phyloP scores from a whole-genome alignment of 179 eudicot genomes.

The Drosera spatulata region DNA sequence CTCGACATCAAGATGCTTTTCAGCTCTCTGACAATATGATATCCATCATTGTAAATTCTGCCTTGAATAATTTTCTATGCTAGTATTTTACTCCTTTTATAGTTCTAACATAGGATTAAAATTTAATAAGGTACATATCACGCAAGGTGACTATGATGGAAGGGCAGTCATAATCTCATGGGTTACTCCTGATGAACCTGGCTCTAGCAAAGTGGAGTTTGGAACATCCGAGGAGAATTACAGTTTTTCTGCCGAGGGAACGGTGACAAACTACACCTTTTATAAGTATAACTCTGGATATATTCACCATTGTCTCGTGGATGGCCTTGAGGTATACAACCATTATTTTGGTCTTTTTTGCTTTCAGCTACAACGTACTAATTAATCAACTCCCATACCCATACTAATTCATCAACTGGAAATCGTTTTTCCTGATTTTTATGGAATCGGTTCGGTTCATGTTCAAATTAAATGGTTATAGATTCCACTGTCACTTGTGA shows the following conservation, averaged over 20 bases:
- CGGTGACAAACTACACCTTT: conserved; percentile 57
- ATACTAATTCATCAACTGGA: too few species aligned
- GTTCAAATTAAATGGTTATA: background rate
- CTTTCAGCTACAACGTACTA: background rate
- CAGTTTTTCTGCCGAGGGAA: conserved; percentile 49
- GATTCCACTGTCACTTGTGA: background rate
- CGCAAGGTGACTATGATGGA: conserved; percentile 97
- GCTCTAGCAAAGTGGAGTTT: conserved; percentile 54
- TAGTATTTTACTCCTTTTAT: background rate
- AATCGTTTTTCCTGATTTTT: background rate
- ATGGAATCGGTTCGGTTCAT: background rate
- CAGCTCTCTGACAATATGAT: too few species aligned
- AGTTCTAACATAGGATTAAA: background rate
- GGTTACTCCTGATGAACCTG: conserved; percentile 80
- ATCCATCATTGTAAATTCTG: too few species aligned
- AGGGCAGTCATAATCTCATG: conserved; percentile 83
- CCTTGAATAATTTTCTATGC: background rate
- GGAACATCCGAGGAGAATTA: conserved; percentile 63
- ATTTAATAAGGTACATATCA: conserved; percentile 60
- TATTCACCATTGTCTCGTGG: conserved; percentile 71
- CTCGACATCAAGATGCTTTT: too few species aligned
- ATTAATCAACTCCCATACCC: too few species aligned
- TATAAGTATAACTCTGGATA: conserved; percentile 72
- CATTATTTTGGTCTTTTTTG: background rate
- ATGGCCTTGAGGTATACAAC: conserved; percentile 59